Evolutionary conservation across 2,329 filamentous ascomycete genomes (phyloP).

Genomic region (Beauveria scarabaeidicola): DNA sequence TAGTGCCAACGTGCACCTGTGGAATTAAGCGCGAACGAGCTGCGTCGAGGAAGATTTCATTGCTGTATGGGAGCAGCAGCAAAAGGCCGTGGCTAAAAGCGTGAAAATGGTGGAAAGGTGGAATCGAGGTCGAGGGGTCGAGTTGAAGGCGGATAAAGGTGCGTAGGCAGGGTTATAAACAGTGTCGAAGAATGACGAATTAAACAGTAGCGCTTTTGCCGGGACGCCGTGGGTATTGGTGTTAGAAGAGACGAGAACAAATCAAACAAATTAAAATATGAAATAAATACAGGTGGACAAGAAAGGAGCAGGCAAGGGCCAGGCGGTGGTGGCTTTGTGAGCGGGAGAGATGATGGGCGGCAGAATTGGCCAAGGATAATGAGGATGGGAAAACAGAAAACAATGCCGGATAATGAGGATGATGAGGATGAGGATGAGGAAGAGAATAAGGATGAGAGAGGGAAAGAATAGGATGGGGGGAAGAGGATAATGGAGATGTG

Average conservation of each 20-base stretch:
- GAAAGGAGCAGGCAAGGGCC: neutral
- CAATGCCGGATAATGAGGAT: neutral
- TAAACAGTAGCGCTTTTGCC: neutral
- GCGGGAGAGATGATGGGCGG: neutral
- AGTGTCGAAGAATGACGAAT: neutral
- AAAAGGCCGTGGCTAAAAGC: too few species aligned
- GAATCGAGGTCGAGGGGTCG: neutral
- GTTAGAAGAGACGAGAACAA: neutral
- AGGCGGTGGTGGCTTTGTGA: neutral
- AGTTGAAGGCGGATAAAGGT: neutral
- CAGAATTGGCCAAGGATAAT: neutral
- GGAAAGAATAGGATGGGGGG: conserved; percentile 13
- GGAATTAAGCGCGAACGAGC: neutral
- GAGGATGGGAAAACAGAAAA: neutral
- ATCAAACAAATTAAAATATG: neutral
- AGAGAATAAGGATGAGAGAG: conserved; percentile 10
- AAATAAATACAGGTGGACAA: neutral
- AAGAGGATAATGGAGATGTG: conserved; percentile 2
- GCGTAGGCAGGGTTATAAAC: neutral
- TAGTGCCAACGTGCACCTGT: neutral
- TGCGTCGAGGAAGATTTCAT: neutral
- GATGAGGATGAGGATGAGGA: neutral
- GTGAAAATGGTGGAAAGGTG: neutral
- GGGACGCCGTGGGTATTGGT: neutral
- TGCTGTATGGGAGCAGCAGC: neutral